phyloP scores from a whole-genome alignment of 2,329 filamentous ascomycete species.

The Talaromyces rugulosus region DNA sequence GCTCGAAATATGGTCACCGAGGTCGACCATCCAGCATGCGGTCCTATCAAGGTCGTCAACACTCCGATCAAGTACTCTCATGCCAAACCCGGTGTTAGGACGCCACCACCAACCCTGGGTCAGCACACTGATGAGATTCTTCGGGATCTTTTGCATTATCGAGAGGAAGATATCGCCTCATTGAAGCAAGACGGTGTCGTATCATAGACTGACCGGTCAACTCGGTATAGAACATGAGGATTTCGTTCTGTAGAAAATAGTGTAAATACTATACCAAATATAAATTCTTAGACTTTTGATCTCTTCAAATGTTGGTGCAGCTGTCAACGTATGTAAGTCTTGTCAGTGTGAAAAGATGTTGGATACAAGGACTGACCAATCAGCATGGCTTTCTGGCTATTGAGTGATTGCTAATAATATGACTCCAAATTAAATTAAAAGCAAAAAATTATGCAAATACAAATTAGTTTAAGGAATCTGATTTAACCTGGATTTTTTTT shows the following conservation, averaged over 20 bases:
- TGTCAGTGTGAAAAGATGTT: too few species aligned
- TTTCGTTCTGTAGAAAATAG: not conserved
- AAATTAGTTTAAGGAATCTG: too few species aligned
- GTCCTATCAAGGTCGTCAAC: conserved; percentile 83
- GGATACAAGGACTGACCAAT: too few species aligned
- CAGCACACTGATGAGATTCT: conserved; percentile 82
- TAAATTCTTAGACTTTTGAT: not conserved
- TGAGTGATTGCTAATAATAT: too few species aligned
- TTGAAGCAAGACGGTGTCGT: conserved; percentile 67
- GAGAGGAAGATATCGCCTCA: conserved; percentile 53
- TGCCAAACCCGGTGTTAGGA: conserved; percentile 69
- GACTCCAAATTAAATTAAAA: too few species aligned
- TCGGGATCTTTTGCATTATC: conserved; percentile 58
- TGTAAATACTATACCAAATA: not conserved
- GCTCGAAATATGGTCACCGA: conserved; percentile 88
- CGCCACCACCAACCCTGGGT: conserved; percentile 76
- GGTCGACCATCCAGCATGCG: conserved; percentile 76
- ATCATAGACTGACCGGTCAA: conserved; percentile 30
- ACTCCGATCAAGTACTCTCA: conserved; percentile 93
- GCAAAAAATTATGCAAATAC: too few species aligned
- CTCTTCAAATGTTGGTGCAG: not conserved
- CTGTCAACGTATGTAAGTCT: not conserved
- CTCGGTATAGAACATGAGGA: not conserved
- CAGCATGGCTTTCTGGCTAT: too few species aligned
- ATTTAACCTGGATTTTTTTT: too few species aligned